These are phyloP conservation scores for Aspergillus sp. DNA, from an alignment of 2,329 filamentous ascomycete species.

Conservation along the genomic window DNA sequence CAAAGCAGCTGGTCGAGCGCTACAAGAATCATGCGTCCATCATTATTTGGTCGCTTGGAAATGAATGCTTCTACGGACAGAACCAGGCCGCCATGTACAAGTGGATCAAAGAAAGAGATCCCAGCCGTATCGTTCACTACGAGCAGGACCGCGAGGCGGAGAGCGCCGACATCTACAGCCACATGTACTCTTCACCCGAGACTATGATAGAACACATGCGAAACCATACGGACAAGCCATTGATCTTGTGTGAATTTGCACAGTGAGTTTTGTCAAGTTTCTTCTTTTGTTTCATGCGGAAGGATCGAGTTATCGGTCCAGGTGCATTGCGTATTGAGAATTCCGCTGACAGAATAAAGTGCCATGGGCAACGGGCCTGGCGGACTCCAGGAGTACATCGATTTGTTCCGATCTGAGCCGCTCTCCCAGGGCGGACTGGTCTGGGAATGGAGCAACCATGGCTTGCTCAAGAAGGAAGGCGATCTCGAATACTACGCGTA, in stretches of 20 bases:
- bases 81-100: slow-evolving; percentile 70
- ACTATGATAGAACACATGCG: slow-evolving; percentile 49
- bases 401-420: slow-evolving; percentile 60
- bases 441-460: slow-evolving; percentile 67
- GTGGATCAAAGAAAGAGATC: slow-evolving; percentile 59
- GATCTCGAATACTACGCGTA: slow-evolving; percentile 52
- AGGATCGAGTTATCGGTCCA: no score
- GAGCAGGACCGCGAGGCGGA: slow-evolving; percentile 62
- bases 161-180: slow-evolving; percentile 65
- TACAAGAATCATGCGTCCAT: slow-evolving; percentile 70
- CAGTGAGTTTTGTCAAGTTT: slow-evolving; percentile 25
- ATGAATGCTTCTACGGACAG: slow-evolving; percentile 69
- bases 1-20: slow-evolving; percentile 61
- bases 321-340: no score
- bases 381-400: slow-evolving; percentile 66
- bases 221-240: slow-evolving; percentile 40
- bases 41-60: slow-evolving; percentile 72
- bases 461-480: slow-evolving; percentile 45
- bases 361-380: slow-evolving; percentile 77
- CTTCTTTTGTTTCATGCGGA: no score
- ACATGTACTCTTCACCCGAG: slow-evolving; percentile 63
- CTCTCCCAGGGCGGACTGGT: slow-evolving; percentile 66
- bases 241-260: slow-evolving; percentile 51
- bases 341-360: no score
- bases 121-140: slow-evolving; percentile 62